phyloP scores from a whole-genome alignment of 192 early-diverging fungal genomes.

The Diversispora eburnea region DNA sequence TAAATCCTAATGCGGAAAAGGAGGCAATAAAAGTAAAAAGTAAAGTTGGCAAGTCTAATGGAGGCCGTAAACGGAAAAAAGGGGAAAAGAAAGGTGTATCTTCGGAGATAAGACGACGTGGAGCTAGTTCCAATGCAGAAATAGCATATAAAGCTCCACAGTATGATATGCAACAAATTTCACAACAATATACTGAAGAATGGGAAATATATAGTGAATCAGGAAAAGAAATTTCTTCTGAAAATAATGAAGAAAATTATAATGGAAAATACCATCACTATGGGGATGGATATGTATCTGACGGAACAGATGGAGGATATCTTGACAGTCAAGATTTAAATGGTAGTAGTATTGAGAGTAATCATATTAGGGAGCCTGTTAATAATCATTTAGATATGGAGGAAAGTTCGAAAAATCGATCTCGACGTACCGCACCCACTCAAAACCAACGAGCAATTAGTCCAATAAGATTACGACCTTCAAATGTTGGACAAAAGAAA shows the following conservation, averaged over 20 bases:
- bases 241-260: neutral
- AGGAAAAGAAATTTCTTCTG: too few relatives aligned
- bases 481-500: neutral
- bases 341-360: neutral
- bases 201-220: neutral
- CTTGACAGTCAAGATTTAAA: neutral
- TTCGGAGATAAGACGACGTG: neutral
- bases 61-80: constrained; percentile 18
- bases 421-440: neutral
- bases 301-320: constrained; percentile 28
- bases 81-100: neutral
- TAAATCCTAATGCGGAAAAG: constrained; percentile 19
- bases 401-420: neutral
- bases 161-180: constrained; percentile 24
- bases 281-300: constrained; percentile 18
- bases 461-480: neutral
- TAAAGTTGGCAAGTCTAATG: constrained; percentile 22
- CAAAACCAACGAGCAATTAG: neutral
- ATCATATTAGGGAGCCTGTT: neutral
- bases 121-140: constrained; percentile 11
- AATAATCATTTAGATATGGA: neutral
- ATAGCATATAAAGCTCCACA: constrained; percentile 26
- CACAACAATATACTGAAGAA: constrained; percentile 20
- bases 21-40: constrained; percentile 19
- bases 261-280: constrained; percentile 5